Percentiles rank a stretch among this genome's conserved stretches.
Evolutionary conservation across 768 basidiomycete genomes (phyloP).

Genomic region (Suillus subaureus): DNA sequence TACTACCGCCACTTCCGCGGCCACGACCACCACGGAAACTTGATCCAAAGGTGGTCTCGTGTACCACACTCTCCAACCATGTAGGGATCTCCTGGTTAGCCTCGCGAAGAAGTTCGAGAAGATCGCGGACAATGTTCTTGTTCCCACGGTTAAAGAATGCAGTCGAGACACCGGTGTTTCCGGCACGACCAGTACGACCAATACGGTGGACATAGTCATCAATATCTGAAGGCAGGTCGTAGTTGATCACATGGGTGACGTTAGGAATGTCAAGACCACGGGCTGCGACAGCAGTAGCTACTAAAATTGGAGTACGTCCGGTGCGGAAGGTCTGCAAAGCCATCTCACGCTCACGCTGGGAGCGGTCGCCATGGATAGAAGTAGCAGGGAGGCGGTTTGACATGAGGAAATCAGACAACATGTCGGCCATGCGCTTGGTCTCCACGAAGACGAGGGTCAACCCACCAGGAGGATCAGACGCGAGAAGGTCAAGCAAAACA

Average conservation of each 20-base stretch:
- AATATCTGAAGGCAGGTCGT: constrained; percentile 96
- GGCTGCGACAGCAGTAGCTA: constrained; percentile 98
- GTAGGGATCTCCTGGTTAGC: constrained; percentile 93
- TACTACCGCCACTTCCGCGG: constrained; percentile 57
- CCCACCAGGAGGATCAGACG: constrained; percentile 68
- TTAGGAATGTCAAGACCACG: constrained; percentile 99
- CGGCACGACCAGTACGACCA: constrained; percentile 97
- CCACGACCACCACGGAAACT: constrained; percentile 54
- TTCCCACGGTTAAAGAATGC: constrained; percentile 97
- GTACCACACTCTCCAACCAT: constrained; percentile 88
- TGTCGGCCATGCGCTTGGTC: constrained; percentile 99
- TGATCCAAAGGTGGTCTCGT: constrained; percentile 76
- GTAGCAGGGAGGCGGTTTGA: constrained; percentile 83
- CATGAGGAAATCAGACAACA: constrained; percentile 95
- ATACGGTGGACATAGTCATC: constrained; percentile 99
- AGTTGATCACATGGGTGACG: constrained; percentile 98
- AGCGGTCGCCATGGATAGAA: constrained; percentile 97
- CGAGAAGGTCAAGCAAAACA: constrained; percentile 91
- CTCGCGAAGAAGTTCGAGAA: constrained; percentile 92
- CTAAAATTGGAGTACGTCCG: constrained; percentile 93
- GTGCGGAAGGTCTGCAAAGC: constrained; percentile 95
- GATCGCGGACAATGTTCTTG: constrained; percentile 87
- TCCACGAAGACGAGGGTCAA: constrained; percentile 97
- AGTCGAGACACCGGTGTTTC: constrained; percentile 94
- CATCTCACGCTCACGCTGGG: constrained; percentile 95